phyloP scores from a whole-genome alignment of 2,329 filamentous ascomycete species.

The Colletotrichum eremochloae region DNA sequence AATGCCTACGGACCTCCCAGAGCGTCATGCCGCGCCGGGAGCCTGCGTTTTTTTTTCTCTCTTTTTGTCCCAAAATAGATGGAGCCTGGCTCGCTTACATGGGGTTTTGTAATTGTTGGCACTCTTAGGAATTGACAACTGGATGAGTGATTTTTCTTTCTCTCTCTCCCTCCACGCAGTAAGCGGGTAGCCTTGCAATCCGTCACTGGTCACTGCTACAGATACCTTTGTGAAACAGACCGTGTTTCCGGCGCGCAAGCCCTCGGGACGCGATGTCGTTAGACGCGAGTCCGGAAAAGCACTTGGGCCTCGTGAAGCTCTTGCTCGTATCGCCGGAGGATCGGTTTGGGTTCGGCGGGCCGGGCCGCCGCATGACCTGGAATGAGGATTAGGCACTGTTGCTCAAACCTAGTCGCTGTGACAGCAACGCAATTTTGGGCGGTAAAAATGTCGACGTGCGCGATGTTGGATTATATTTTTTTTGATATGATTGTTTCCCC shows the following conservation, averaged over 20 bases:
- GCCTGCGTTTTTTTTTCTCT: neutral
- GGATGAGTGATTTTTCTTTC: neutral
- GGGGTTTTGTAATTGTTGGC: neutral
- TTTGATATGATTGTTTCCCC: neutral
- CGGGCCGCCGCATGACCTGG: neutral
- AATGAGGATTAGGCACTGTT: neutral
- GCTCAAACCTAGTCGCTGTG: neutral
- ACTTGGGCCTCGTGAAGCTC: neutral
- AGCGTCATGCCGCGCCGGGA: neutral
- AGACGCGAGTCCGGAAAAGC: neutral
- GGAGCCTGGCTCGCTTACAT: neutral
- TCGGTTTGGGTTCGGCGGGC: neutral
- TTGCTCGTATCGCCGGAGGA: neutral
- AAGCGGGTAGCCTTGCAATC: neutral
- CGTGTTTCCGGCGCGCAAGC: neutral
- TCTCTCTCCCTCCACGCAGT: neutral
- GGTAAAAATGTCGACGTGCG: neutral
- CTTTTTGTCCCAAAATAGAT: neutral
- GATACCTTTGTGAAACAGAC: neutral
- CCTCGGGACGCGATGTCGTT: neutral
- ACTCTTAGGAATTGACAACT: neutral
- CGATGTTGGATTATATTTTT: neutral
- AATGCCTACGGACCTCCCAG: neutral
- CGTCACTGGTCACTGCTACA: neutral
- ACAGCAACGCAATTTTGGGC: neutral